Conservation (phyloP, 805 yeast genomes). For the Barnettozyma sucrosica region DNA sequence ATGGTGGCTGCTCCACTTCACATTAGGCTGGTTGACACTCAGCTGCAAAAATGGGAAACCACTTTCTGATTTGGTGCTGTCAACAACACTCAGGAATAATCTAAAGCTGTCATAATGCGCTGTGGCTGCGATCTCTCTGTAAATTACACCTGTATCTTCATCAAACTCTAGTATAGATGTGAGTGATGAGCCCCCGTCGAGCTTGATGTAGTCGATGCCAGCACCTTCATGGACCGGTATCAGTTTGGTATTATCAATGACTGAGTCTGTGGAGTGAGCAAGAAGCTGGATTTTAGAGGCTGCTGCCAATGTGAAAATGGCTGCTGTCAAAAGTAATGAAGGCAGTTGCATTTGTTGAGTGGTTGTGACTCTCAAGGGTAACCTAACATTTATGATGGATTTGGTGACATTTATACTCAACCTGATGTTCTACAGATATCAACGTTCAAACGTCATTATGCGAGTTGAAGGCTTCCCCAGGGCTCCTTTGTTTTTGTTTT, state of each 20-base stretch:
- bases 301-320: background rate
- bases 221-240: background rate
- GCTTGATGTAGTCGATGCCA: background rate
- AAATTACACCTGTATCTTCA: background rate
- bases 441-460: background rate
- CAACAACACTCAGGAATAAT: slow-evolving; percentile 1
- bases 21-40: slow-evolving; percentile 8
- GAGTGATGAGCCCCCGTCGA: background rate
- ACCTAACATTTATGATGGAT: background rate
- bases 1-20: slow-evolving; percentile 11
- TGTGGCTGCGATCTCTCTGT: background rate
- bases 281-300: background rate
- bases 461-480: background rate
- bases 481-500: background rate
- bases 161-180: background rate
- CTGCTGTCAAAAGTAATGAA: background rate
- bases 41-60: slow-evolving; percentile 17
- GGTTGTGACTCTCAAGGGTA: too few species aligned
- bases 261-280: background rate
- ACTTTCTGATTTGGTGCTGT: background rate
- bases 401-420: background rate
- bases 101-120: background rate
- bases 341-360: background rate
- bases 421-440: background rate
- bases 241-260: background rate